Percentiles rank a stretch among this genome's conserved stretches.
These are phyloP conservation scores for Corylus americana DNA, from an alignment of 306 rosid genomes.

Conservation along the genomic window DNA sequence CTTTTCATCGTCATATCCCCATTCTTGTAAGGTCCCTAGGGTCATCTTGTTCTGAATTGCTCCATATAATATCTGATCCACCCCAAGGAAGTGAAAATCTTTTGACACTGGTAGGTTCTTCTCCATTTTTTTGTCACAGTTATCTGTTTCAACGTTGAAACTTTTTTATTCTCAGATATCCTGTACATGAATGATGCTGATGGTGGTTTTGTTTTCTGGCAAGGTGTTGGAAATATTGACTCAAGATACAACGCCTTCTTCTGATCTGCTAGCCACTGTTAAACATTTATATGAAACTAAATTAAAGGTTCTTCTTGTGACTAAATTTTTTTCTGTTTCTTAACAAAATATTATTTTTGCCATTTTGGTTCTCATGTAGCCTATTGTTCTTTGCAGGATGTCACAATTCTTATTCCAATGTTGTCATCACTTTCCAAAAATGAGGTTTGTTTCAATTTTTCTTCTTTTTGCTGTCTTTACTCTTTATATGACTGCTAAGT, in stretches of 20 bases:
- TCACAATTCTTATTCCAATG: slow-evolving; percentile 94
- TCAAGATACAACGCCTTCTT: slow-evolving; percentile 72
- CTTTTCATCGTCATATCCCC: slow-evolving; percentile 92
- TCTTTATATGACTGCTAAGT: background rate
- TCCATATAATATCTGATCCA: slow-evolving; percentile 87
- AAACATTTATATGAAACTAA: slow-evolving; percentile 92
- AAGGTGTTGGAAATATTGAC: slow-evolving; percentile 93
- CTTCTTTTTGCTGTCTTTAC: slow-evolving; percentile 4
- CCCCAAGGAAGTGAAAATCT: slow-evolving; percentile 98
- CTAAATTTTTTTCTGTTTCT: slow-evolving; percentile 25
- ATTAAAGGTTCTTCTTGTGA: slow-evolving; percentile 58
- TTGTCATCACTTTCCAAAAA: slow-evolving; percentile 80
- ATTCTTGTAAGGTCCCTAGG: slow-evolving; percentile 86
- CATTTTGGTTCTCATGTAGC: slow-evolving; percentile 29
- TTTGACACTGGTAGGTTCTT: slow-evolving; percentile 65
- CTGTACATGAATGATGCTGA: slow-evolving; percentile 10
- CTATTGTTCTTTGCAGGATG: slow-evolving; percentile 67
- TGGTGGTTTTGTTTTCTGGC: slow-evolving; percentile 36
- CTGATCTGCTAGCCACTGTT: slow-evolving; percentile 84
- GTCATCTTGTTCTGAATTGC: slow-evolving; percentile 80
- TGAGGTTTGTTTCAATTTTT: slow-evolving; percentile 56
- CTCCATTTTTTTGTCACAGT: slow-evolving; percentile 24
- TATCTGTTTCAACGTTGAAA: slow-evolving; percentile 13
- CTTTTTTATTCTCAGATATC: slow-evolving; percentile 11
- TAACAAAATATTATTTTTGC: slow-evolving; percentile 3